Percentiles rank a stretch among this genome's conserved stretches.
Conservation (phyloP, 805 yeast genomes). For the Dipodascus albidus region DNA sequence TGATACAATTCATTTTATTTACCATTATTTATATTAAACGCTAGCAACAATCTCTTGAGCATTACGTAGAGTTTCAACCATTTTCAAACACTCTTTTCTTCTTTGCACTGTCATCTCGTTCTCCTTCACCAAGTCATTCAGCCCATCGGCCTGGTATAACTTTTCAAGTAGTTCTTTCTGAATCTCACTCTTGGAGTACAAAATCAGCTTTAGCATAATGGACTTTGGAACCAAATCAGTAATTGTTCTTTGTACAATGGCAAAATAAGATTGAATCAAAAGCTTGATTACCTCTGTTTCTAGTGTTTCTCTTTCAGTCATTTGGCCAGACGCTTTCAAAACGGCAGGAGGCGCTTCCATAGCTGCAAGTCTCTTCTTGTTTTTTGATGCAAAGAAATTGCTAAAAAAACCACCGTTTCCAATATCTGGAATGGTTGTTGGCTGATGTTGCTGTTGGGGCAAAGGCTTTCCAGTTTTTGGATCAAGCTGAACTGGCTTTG, state of each 20-base stretch:
- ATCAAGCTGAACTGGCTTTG: slow-evolving; percentile 68
- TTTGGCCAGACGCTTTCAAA: slow-evolving; percentile 77
- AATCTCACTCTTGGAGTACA: slow-evolving; percentile 69
- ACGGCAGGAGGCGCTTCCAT: slow-evolving; percentile 97
- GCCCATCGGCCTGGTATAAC: slow-evolving; percentile 60
- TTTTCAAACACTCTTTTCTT: slow-evolving; percentile 86
- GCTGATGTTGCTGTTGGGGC: slow-evolving; percentile 23
- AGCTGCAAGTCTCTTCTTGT: slow-evolving; percentile 82
- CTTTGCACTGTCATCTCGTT: slow-evolving; percentile 86
- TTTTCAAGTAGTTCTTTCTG: slow-evolving; percentile 86
- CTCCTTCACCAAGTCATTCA: slow-evolving; percentile 76
- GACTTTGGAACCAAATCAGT: slow-evolving; percentile 94
- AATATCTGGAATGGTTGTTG: slow-evolving; percentile 30
- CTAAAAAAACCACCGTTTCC: slow-evolving; percentile 77
- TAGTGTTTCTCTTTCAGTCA: slow-evolving; percentile 90
- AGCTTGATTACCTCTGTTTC: slow-evolving; percentile 95
- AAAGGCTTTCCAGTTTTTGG: slow-evolving; percentile 89
- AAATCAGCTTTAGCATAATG: slow-evolving; percentile 81
- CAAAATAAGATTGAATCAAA: slow-evolving; percentile 78
- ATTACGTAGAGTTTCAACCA: slow-evolving; percentile 83
- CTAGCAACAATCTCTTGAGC: slow-evolving; percentile 79
- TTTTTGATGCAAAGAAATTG: slow-evolving; percentile 85
- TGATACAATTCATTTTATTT: not conserved
- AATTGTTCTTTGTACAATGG: slow-evolving; percentile 85
- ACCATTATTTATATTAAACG: slow-evolving; percentile 8